Evolutionary conservation across 1,284 basidiomycete genomes (phyloP).

Genomic region (Entoloma clypeatum): DNA sequence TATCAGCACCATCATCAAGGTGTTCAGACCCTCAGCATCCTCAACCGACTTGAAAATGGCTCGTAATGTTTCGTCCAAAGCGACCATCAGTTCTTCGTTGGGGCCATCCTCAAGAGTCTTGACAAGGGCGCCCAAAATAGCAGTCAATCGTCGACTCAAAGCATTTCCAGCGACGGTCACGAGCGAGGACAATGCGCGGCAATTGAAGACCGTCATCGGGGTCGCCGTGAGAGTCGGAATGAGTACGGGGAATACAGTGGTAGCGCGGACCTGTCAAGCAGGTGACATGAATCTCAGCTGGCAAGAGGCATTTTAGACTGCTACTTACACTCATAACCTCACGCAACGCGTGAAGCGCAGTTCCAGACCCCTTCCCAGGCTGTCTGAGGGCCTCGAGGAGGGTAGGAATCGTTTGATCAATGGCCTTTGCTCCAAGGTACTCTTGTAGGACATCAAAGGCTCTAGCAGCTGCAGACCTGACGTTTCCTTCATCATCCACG

Average conservation of each 20-base stretch:
- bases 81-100: conserved; percentile 66
- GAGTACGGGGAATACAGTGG: conserved; percentile 96
- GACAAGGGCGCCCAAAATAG: conserved; percentile 75
- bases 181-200: conserved; percentile 85
- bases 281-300: conserved; percentile 5
- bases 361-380: conserved; percentile 88
- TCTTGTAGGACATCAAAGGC: conserved; percentile 95
- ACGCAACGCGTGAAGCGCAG: conserved; percentile 88
- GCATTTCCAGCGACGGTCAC: conserved; percentile 93
- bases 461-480: conserved; percentile 90
- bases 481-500: conserved; percentile 84
- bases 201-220: conserved; percentile 95
- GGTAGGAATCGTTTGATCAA: conserved; percentile 96
- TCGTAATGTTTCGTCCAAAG: conserved; percentile 74
- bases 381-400: conserved; percentile 89
- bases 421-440: conserved; percentile 84
- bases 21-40: conserved; percentile 85
- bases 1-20: conserved; percentile 84
- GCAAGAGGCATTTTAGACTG: neutral
- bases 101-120: conserved; percentile 63
- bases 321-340: conserved; percentile 89
- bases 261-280: conserved; percentile 86
- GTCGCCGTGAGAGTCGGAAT: conserved; percentile 89
- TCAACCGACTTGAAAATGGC: conserved; percentile 75
- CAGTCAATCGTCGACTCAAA: conserved; percentile 77